Evolutionary conservation across 192 early-diverging fungal genomes (phyloP).

Genomic region (Linnemannia schmuckeri): DNA sequence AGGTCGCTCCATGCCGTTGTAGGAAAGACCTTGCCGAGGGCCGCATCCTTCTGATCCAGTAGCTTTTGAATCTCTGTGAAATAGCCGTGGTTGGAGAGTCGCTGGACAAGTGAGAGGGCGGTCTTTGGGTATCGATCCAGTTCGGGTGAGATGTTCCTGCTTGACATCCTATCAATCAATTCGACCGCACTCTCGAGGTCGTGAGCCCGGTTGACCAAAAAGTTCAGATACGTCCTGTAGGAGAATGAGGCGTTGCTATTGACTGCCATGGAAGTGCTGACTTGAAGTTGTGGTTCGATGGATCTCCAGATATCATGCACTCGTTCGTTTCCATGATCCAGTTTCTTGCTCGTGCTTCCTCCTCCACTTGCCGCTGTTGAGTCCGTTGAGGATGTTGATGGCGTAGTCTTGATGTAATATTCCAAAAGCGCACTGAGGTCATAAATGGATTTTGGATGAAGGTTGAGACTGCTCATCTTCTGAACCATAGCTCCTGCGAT

Average conservation of each 20-base stretch:
- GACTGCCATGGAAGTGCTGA: not conserved
- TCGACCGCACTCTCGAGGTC: constrained; percentile 44
- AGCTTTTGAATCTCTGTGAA: constrained; percentile 45
- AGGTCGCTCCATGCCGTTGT: constrained; percentile 35
- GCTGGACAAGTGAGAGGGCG: not conserved
- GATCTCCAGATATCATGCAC: constrained; percentile 41
- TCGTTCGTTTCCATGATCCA: constrained; percentile 14
- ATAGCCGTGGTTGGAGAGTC: constrained; percentile 26
- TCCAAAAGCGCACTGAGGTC: constrained; percentile 46
- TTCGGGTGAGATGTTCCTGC: constrained; percentile 40
- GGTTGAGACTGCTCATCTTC: constrained; percentile 30
- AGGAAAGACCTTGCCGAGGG: constrained; percentile 24
- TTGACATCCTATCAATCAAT: constrained; percentile 39
- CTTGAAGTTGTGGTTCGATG: constrained; percentile 34
- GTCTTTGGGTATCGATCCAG: constrained; percentile 42
- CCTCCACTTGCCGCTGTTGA: not conserved
- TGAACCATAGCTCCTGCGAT: constrained; percentile 48
- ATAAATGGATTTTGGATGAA: constrained; percentile 36
- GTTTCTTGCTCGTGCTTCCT: not conserved
- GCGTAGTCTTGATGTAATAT: constrained; percentile 46
- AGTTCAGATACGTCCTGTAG: constrained; percentile 40
- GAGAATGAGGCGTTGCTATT: constrained; percentile 38
- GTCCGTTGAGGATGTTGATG: not conserved
- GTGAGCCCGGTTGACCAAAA: constrained; percentile 19
- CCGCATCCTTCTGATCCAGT: constrained; percentile 32